Percentiles rank a stretch among this genome's conserved stretches.
phyloP scores from a whole-genome alignment of 495 filamentous ascomycete species.

The Collariella sp. region DNA sequence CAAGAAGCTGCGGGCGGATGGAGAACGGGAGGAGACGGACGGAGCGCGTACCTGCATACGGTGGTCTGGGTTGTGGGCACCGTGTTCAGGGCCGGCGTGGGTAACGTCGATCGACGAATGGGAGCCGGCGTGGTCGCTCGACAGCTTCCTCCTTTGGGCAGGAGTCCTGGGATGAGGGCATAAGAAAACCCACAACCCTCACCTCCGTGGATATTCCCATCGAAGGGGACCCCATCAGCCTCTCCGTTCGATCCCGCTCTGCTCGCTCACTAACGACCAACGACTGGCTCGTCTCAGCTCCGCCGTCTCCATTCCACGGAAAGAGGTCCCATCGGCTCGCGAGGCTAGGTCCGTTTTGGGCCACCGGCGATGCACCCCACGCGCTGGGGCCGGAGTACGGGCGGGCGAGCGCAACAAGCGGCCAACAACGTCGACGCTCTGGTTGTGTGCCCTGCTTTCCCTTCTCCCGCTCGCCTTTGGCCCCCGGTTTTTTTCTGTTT shows the following conservation, averaged over 20 bases:
- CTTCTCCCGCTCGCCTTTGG: neutral
- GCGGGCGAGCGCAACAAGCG: neutral
- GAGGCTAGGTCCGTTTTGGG: slow-evolving; percentile 2
- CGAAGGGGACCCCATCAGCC: neutral
- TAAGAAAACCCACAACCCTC: neutral
- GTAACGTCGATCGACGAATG: slow-evolving; percentile 1
- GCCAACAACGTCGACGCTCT: neutral
- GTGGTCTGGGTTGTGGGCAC: neutral
- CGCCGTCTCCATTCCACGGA: neutral
- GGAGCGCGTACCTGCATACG: slow-evolving; percentile 10
- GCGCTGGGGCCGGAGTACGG: neutral
- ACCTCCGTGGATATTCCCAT: neutral
- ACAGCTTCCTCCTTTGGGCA: slow-evolving; percentile 9
- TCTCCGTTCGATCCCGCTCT: neutral
- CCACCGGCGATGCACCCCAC: slow-evolving; percentile 8
- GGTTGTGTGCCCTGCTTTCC: too few relatives aligned
- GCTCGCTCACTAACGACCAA: neutral
- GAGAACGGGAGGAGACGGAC: slow-evolving; percentile 9
- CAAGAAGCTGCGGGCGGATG: neutral
- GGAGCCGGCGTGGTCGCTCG: slow-evolving; percentile 1
- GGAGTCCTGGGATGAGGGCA: neutral
- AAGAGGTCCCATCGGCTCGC: neutral
- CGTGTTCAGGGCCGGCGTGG: neutral
- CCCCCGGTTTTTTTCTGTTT: neutral
- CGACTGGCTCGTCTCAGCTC: slow-evolving; percentile 4